These are phyloP conservation scores for Apiospora aurea DNA, from an alignment of 2,329 filamentous ascomycete species.

Conservation along the genomic window DNA sequence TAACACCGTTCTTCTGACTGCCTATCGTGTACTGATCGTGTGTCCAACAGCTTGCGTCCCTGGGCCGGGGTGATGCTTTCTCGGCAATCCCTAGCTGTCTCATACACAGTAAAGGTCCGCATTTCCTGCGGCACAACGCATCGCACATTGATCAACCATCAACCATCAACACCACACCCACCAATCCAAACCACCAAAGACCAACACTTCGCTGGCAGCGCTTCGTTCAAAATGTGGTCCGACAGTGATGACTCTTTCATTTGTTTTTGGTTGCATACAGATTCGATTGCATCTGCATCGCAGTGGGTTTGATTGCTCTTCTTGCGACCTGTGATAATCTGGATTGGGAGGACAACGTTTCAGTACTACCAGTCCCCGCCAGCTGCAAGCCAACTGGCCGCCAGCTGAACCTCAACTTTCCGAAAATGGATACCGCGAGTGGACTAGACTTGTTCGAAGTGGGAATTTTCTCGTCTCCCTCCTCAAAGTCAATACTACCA, in stretches of 20 bases:
- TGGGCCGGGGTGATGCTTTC: neutral
- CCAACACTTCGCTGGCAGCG: too few relatives aligned
- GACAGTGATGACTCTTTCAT: neutral
- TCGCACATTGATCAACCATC: neutral
- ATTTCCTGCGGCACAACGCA: neutral
- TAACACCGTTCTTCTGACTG: neutral
- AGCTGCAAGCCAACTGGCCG: neutral
- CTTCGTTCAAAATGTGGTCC: neutral
- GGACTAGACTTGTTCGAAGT: neutral
- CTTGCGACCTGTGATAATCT: neutral
- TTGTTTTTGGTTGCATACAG: neutral
- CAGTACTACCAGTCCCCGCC: neutral
- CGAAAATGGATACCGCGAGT: constrained; percentile 9
- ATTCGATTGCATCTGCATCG: neutral
- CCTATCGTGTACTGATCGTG: too few relatives aligned
- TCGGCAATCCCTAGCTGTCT: neutral
- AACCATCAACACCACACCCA: neutral
- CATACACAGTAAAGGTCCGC: neutral
- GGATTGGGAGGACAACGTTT: neutral
- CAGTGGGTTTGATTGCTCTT: neutral
- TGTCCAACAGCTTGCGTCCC: neutral
- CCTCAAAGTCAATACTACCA: neutral
- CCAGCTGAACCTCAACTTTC: neutral
- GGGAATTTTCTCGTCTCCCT: neutral
- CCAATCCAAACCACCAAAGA: neutral